Base-by-base conservation (phyloP, 2,329 filamentous ascomycete genomes). In the Paracorniculantispora psalliotae region DNA sequence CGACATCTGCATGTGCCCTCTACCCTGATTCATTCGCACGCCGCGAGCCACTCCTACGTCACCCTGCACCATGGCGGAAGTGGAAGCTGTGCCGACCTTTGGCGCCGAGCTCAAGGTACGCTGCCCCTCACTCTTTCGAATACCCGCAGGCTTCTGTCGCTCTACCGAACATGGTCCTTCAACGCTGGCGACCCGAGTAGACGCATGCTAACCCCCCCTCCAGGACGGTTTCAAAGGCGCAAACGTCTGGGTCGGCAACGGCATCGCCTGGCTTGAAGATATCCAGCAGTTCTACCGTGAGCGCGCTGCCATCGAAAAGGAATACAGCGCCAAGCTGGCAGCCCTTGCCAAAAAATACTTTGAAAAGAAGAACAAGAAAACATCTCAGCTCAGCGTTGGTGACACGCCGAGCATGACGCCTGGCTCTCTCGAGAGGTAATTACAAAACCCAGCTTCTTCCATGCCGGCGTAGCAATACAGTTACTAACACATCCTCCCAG, bases 241-340 rank as follows among this genome's bases (percentile, higher is more conserved):
- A 72, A 97, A 92, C 76, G 85, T 83, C 68, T 99, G 94, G 94
- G 90, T 96, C 59, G 81, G 86, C 63, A 87, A 90, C 72, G 92
- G 93, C 64, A 96, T 99, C 72, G 80, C 84, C 65, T 99, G 93
- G 93, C 86, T 99, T 61, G 93, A 97, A 68, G 94, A 99, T 68
- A 90, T 99, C 63, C 91, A 99, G 73, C 87, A 91, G 70, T 99
- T 97, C 79, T 99, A 97, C 79, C 90, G 94, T 64, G 94, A 99
- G 75, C 86, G 96, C 60, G 91, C 91, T 70, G 86, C 80, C 37
- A 96, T 99, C 72, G 94, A 99, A 77, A 97, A 96, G 77, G 96
- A 99, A 73, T 97, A 99, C 73, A 89, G 91, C 67, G 83, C 88
- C 63, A 97, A 93, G 75, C 85, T 99, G 64, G 89, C 85, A 66